A percentile compares a stretch with the other conserved stretches of the same genome.
These are phyloP conservation scores for Theobroma grandiflorum DNA, from an alignment of 441 rosid species.

Conservation along the genomic window DNA sequence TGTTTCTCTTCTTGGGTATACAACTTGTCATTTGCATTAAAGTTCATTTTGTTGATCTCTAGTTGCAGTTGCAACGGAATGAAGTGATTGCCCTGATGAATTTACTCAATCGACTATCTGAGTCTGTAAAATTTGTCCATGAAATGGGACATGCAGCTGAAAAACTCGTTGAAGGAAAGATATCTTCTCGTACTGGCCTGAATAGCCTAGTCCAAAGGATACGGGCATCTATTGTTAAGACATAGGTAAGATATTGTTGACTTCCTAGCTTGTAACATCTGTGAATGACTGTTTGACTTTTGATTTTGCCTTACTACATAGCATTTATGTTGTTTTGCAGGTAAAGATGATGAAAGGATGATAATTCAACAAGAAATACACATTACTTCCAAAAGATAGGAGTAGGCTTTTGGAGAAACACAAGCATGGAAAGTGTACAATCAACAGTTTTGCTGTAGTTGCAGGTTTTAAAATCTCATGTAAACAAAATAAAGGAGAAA, in stretches of 20 bases:
- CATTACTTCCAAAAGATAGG: background rate
- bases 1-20: background rate
- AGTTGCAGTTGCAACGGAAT: conserved; percentile 80
- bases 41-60: conserved; percentile 27
- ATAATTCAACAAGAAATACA: background rate
- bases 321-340: conserved; percentile 17
- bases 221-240: conserved; percentile 33
- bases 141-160: conserved; percentile 67
- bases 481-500: background rate
- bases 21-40: conserved; percentile 17
- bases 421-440: conserved; percentile 8
- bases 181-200: conserved; percentile 31
- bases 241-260: conserved; percentile 28
- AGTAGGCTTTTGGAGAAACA: conserved; percentile 1
- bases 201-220: conserved; percentile 41
- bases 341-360: background rate
- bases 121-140: conserved; percentile 71
- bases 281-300: background rate
- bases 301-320: background rate
- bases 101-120: conserved; percentile 78
- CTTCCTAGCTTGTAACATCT: background rate
- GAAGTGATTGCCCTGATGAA: conserved; percentile 89
- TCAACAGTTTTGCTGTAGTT: background rate
- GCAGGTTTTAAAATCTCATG: background rate
- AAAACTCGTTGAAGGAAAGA: conserved; percentile 40